Conservation (phyloP, 2,329 filamentous ascomycete genomes). For the Ophiostoma sp. region DNA sequence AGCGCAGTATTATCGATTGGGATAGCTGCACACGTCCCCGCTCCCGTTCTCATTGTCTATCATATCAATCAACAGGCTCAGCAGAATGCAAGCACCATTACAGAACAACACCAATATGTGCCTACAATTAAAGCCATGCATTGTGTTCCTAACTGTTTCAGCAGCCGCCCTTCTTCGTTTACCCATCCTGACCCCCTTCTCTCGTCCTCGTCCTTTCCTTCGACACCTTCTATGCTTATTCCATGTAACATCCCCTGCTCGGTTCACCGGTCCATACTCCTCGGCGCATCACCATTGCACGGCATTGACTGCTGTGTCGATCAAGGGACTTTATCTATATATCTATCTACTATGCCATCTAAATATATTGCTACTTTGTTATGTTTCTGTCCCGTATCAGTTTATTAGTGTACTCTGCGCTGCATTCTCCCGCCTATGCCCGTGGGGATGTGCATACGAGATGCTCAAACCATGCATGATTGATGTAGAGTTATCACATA, state of each 20-base stretch:
- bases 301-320: background rate
- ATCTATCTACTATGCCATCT: too few relatives aligned
- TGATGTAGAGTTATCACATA: background rate
- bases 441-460: background rate
- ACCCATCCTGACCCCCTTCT: background rate
- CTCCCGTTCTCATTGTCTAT: background rate
- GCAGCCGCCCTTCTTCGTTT: background rate
- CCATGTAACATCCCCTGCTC: conserved; percentile 6
- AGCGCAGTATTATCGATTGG: background rate
- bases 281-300: conserved; percentile 10
- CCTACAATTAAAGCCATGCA: background rate
- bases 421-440: background rate
- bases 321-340: background rate
- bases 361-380: background rate
- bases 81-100: background rate
- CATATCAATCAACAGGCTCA: background rate
- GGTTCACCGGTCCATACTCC: background rate
- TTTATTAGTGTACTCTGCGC: background rate
- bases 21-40: background rate
- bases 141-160: background rate
- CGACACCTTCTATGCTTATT: conserved; percentile 12
- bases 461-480: background rate
- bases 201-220: background rate
- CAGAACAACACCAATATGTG: background rate
- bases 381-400: background rate